Evolutionary conservation across 2,329 filamentous ascomycete genomes (phyloP), one percentile per base, ranked within the genome.

Genomic region (Xylariales sp.): DNA sequence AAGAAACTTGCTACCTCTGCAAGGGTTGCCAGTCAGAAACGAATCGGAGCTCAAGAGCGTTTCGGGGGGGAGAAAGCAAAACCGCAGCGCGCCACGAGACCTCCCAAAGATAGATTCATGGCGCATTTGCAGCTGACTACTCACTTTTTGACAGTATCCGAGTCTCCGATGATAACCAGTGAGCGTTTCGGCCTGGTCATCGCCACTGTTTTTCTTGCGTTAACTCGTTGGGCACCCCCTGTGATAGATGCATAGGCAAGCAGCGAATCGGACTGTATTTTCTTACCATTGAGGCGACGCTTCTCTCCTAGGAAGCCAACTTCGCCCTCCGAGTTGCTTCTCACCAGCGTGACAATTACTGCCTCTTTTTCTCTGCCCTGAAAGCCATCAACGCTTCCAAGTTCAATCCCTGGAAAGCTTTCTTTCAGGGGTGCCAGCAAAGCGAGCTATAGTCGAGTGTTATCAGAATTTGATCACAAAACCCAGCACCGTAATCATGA

Each of bases 301-400:
- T 90, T 95, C 65, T 98, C 93, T 12, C 81, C 88, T 25, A 98
- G 66, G 55, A 98, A 98, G 8, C 93, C 93, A 12, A 97, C 90
- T 59, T 97, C 89, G 35, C 83, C 80, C 33, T 89, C 78, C 5
- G 79, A 49, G 57, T 98, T 98, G 62, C 90, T 96, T 48, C 93
- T 76, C 40, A 98, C 93, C n/a, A 97, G 74, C 60, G 85, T 95
- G 36, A 98, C 83, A 27, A 98, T 76, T 13, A 98, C 83, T 3
- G 88, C 93, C 61, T 98, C 93, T 63, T 98, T 98, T 63, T 98
- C 93, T 14, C 93, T 80, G 23, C 93, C 93, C 61, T 98, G 93
- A 59, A 98, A 98, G 3, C 91, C 93, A 61, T 98, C 93, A 3
- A 98, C 88, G 52, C 88, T 95, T 23, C 93, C 93, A n/a, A 98